These are phyloP conservation scores for Syzygium malaccense DNA, from an alignment of 441 rosid genomes.

Conservation along the genomic window DNA sequence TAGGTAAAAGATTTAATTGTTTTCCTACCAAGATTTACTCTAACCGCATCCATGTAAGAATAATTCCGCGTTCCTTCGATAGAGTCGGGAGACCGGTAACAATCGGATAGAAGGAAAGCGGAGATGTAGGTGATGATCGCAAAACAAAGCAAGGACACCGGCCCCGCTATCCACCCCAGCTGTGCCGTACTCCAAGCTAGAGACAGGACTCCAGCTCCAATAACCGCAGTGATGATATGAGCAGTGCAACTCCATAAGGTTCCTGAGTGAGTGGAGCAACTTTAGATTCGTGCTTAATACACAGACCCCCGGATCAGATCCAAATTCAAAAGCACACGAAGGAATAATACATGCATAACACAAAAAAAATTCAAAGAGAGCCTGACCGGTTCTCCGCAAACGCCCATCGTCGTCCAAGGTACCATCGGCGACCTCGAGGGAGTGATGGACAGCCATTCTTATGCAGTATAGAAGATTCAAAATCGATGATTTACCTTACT, in stretches of 20 bases:
- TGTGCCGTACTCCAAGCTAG: slow-evolving; percentile 7
- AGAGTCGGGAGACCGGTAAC: slow-evolving; percentile 2
- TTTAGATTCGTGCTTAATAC: background rate
- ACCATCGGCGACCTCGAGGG: background rate
- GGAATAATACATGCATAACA: background rate
- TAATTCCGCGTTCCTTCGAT: background rate
- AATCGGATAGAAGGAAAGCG: slow-evolving; percentile 1
- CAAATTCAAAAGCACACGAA: background rate
- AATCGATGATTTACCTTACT: background rate
- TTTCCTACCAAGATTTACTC: background rate
- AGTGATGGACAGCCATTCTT: background rate
- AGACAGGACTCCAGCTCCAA: slow-evolving; percentile 11
- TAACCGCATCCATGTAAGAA: slow-evolving; percentile 8
- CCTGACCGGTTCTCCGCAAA: background rate
- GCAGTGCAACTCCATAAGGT: slow-evolving; percentile 1
- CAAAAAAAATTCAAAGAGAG: background rate
- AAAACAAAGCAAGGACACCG: background rate
- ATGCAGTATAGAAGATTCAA: background rate
- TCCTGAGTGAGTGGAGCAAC: background rate
- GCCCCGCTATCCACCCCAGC: slow-evolving; percentile 13
- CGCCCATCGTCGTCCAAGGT: background rate
- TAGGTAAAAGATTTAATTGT: background rate
- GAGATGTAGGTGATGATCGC: slow-evolving; percentile 2
- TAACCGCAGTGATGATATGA: slow-evolving; percentile 2
- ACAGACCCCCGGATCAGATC: background rate